A percentile compares a stretch with the other conserved stretches of the same genome.
Conservation (phyloP, 495 filamentous ascomycete genomes). For the Aspergillus campestris region DNA sequence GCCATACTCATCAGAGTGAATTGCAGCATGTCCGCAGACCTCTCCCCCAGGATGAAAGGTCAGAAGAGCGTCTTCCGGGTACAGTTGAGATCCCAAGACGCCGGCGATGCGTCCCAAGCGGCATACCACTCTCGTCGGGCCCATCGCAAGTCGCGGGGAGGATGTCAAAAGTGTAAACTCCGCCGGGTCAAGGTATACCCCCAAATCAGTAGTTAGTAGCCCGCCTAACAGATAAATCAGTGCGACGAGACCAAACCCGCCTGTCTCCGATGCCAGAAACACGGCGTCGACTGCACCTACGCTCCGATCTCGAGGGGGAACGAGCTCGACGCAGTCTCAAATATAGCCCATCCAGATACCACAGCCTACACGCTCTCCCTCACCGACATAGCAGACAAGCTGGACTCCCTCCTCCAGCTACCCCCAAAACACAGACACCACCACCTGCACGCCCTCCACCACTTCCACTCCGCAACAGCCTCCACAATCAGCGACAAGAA, state of each 20-base stretch:
- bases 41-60: slow-evolving; percentile 12
- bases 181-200: slow-evolving; percentile 37
- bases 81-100: slow-evolving; percentile 8
- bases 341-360: slow-evolving; percentile 12
- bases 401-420: slow-evolving; percentile 18
- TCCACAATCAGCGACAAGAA: slow-evolving; percentile 13
- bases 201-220: neutral
- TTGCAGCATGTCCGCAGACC: neutral
- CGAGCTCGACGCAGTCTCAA: slow-evolving; percentile 1
- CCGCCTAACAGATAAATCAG: slow-evolving; percentile 11
- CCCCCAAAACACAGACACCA: neutral
- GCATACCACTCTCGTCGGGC: slow-evolving; percentile 26
- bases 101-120: slow-evolving; percentile 2
- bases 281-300: slow-evolving; percentile 34
- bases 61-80: slow-evolving; percentile 22
- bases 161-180: slow-evolving; percentile 41
- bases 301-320: slow-evolving; percentile 3
- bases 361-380: slow-evolving; percentile 20
- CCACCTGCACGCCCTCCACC: slow-evolving; percentile 22
- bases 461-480: slow-evolving; percentile 25
- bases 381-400: slow-evolving; percentile 13
- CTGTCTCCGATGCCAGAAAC: slow-evolving; percentile 35
- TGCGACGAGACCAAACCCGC: slow-evolving; percentile 40
- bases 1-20: neutral
- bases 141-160: slow-evolving; percentile 38